Evolutionary conservation across 2,329 filamentous ascomycete species (phyloP), one percentile per base, ranked within the genome.

Genomic region (Fusarium sp.): DNA sequence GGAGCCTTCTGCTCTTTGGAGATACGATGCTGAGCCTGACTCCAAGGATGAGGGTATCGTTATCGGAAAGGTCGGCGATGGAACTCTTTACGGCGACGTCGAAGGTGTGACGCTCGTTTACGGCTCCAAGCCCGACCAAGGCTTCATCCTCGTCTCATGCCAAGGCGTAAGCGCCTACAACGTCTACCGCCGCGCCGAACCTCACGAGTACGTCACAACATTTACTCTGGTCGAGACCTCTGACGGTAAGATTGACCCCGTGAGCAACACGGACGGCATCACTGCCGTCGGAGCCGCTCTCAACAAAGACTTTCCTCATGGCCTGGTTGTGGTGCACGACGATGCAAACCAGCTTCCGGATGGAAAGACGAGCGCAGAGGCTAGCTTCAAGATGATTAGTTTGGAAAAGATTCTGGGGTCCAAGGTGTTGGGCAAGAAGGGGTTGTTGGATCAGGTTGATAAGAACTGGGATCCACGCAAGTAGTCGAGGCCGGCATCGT

Each of bases 131-230:
- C 81, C 83, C 0, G 77, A 84, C 3, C 76, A 84, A 20, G 87
- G 87, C 1, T 89, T 87, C 77, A 83, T 90, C 27, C 78, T 90
- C 18, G 86, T 88, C 7, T 88, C 86, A 3, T 86, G 84, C 67
- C 87, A 89, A 71, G 87, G 88, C 5, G 86, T 88, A 35, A 88
- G 86, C 66, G 84, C 86, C 1, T 89, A 87, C 75, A 85, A 88
- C 59, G 81, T 89, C 43, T 89, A 89, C 78, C 82, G 83, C 7
- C 84, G 87, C 8, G 84, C 84, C 2, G 80, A 81, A 1, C 88
- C 87, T 5, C 87, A 89, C 75, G 81, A 85, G 5, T 88, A 84
- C 61, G 84, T 89, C 4, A 80, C 83, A 64, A 88, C 85, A 0
- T 89, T 89, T 45, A 87, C 86, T 0, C 82, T 89, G 23, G 80